Conservation (phyloP, 2,329 filamentous ascomycete genomes). For the Diaporthe eres region DNA sequence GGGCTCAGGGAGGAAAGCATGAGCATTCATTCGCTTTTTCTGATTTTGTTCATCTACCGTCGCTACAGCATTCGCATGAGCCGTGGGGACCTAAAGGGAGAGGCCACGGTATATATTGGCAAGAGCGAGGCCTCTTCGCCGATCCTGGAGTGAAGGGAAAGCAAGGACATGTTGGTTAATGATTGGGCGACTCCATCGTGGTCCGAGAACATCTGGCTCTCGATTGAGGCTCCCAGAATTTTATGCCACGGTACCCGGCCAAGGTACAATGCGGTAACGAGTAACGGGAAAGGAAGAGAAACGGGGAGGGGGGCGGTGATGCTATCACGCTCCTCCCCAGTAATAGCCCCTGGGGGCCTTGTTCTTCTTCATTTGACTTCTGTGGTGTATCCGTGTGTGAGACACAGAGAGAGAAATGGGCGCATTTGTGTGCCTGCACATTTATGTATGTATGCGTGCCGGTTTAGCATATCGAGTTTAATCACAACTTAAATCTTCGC, state of each 20-base stretch:
- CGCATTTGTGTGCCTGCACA: neutral
- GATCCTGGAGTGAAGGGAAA: neutral
- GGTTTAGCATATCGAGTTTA: conserved; percentile 27
- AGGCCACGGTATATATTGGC: too few relatives aligned
- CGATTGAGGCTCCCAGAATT: neutral
- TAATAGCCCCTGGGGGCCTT: neutral
- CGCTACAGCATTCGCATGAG: conserved; percentile 33
- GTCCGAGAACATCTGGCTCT: neutral
- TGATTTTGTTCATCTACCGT: neutral
- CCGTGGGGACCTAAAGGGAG: neutral
- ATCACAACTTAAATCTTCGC: conserved; percentile 11
- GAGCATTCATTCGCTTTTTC: conserved; percentile 22
- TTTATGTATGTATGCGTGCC: neutral
- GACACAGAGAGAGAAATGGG: neutral
- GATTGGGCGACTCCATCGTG: neutral
- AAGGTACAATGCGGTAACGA: neutral
- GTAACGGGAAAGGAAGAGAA: neutral
- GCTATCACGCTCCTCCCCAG: neutral
- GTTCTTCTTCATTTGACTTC: conserved; percentile 13
- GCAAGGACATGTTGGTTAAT: conserved; percentile 1
- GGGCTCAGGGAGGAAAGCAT: neutral
- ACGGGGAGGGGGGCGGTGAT: neutral
- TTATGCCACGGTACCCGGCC: neutral
- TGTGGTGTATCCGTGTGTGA: neutral
- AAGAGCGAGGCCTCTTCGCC: neutral